phyloP scores from a whole-genome alignment of 108 stramenopile genomes.

The Parietichytrium sp. region DNA sequence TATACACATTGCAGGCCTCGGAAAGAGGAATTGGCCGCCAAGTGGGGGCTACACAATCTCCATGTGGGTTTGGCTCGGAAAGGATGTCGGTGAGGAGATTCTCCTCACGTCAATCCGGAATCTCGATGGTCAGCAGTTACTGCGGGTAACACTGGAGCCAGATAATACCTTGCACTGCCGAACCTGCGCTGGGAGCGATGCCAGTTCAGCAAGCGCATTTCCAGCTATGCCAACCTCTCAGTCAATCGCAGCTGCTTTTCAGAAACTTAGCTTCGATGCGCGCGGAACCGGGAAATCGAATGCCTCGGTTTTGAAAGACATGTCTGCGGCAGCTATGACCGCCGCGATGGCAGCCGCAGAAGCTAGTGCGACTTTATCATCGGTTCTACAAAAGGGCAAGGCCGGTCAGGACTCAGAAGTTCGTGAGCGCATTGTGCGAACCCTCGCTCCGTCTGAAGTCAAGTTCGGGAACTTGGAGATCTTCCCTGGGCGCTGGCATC shows the following conservation, averaged over 20 bases:
- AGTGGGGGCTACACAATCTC: neutral
- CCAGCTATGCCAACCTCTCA: too few relatives aligned
- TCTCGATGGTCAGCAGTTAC: neutral
- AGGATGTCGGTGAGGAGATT: constrained; percentile 16
- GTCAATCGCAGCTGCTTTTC: too few relatives aligned
- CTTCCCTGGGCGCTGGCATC: constrained; percentile 7
- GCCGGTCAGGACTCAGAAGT: too few relatives aligned
- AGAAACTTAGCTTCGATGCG: too few relatives aligned
- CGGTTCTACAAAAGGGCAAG: too few relatives aligned
- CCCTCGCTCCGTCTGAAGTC: neutral
- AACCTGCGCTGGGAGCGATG: neutral
- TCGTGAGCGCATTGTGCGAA: constrained; percentile 14
- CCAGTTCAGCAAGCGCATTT: neutral
- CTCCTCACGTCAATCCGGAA: neutral
- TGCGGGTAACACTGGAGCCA: neutral
- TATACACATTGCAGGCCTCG: constrained; percentile 32
- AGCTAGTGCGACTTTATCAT: constrained; percentile 10
- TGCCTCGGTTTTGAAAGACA: too few relatives aligned
- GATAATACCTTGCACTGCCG: neutral
- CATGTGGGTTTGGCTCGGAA: constrained; percentile 23
- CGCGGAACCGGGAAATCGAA: too few relatives aligned
- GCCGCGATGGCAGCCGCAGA: constrained; percentile 3
- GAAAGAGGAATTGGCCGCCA: constrained; percentile 10
- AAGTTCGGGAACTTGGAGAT: neutral
- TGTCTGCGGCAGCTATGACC: neutral